These are phyloP conservation scores for Lycium barbarum DNA, from an alignment of 257 asterid species.

Conservation along the genomic window DNA sequence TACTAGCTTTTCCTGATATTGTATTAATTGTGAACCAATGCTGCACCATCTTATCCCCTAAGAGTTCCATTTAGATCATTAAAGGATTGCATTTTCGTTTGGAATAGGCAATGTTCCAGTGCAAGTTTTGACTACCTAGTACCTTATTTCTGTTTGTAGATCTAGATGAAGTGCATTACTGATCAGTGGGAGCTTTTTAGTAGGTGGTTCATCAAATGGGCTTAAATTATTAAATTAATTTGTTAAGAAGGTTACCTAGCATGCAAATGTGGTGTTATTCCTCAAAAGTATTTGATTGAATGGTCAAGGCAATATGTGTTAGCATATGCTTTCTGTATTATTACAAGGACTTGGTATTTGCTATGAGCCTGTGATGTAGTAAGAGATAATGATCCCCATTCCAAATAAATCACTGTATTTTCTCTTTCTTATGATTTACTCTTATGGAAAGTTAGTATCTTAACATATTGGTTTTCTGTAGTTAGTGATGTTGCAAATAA, in stretches of 20 bases:
- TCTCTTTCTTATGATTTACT: neutral
- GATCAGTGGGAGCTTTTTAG: neutral
- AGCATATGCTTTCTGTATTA: neutral
- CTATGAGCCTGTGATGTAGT: neutral
- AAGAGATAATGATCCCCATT: neutral
- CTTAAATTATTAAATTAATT: neutral
- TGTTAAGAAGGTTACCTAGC: neutral
- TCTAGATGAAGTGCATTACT: no score
- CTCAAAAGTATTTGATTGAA: neutral
- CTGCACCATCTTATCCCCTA: no score
- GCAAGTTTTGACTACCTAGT: no score
- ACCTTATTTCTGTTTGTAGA: no score
- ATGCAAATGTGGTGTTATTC: constrained; percentile 24
- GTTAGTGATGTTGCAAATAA: neutral
- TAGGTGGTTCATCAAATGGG: neutral
- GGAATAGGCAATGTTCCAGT: no score
- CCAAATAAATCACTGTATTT: neutral
- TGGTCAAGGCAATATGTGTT: no score
- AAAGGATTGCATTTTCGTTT: no score
- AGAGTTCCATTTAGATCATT: no score
- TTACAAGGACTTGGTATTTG: constrained; percentile 18
- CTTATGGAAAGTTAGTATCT: neutral
- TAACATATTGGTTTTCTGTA: neutral
- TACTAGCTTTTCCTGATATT: no score
- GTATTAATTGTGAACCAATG: no score